Conservation (phyloP, 225 moss, liverwort and hornwort species). For the Sphagnum tenellum region DNA sequence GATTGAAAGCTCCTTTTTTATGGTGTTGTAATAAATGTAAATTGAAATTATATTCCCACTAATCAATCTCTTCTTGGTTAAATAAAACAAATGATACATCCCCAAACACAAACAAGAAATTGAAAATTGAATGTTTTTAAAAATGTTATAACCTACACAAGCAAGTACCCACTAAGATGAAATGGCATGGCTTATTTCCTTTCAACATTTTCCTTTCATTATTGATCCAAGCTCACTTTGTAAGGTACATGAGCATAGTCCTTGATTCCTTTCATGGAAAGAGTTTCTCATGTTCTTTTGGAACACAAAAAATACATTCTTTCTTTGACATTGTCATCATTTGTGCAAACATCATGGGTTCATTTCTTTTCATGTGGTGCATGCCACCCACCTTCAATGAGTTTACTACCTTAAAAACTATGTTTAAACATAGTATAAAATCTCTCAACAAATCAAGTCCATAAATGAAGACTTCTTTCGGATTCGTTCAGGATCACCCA, state of each 20-base stretch:
- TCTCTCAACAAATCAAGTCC: too few relatives aligned
- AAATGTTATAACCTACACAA: background rate
- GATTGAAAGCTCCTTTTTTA: constrained; percentile 2
- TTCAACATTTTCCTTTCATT: background rate
- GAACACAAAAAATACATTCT: too few relatives aligned
- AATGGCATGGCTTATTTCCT: background rate
- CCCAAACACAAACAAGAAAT: background rate
- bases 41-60: constrained; percentile 33
- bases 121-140: too few relatives aligned
- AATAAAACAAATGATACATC: constrained; percentile 21
- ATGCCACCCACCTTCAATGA: too few relatives aligned
- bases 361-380: too few relatives aligned
- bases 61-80: constrained; percentile 36
- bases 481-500: constrained; percentile 81
- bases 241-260: background rate
- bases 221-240: background rate
- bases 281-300: too few relatives aligned
- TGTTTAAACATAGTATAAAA: too few relatives aligned
- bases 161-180: background rate
- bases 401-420: too few relatives aligned
- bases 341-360: too few relatives aligned
- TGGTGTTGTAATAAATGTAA: constrained; percentile 15
- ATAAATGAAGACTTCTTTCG: constrained; percentile 44
- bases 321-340: too few relatives aligned
- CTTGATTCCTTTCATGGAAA: background rate